These are phyloP conservation scores for Ascochyta clinopodiicola DNA, from an alignment of 2,329 filamentous ascomycete species.

Conservation along the genomic window DNA sequence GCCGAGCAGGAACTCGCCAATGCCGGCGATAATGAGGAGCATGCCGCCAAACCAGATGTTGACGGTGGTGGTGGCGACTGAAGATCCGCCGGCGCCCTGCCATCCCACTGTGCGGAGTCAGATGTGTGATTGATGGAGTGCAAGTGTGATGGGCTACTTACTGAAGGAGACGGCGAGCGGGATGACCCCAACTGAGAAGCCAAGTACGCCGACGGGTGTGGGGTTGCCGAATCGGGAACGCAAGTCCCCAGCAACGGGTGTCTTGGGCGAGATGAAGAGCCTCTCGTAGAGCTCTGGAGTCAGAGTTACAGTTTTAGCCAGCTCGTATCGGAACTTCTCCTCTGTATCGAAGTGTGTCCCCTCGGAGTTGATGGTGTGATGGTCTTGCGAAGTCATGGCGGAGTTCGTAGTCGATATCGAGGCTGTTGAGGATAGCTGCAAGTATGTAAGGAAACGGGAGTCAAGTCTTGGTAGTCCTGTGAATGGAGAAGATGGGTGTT, in stretches of 20 bases:
- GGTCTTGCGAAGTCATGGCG: constrained; percentile 14
- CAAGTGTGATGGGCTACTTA: not conserved
- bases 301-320: constrained; percentile 21
- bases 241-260: constrained; percentile 10
- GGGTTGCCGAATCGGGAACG: constrained; percentile 21
- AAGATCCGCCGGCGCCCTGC: constrained; percentile 21
- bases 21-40: constrained; percentile 20
- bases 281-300: constrained; percentile 25
- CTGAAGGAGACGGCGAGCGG: constrained; percentile 22
- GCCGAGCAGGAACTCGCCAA: constrained; percentile 22
- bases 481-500: not conserved
- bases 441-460: not conserved
- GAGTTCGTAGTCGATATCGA: not conserved
- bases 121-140: not conserved
- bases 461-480: not conserved
- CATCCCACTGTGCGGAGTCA: constrained; percentile 20
- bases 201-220: constrained; percentile 23
- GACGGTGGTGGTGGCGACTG: constrained; percentile 16
- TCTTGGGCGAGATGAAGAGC: constrained; percentile 23
- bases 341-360: constrained; percentile 20
- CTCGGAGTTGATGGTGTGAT: not conserved
- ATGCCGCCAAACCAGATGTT: constrained; percentile 24
- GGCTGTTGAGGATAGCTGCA: not conserved
- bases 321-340: constrained; percentile 23
- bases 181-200: constrained; percentile 22